Evolutionary conservation across 1,139 yeast genomes (phyloP).

Genomic region (Lodderomyces pseudojiufengensis): DNA sequence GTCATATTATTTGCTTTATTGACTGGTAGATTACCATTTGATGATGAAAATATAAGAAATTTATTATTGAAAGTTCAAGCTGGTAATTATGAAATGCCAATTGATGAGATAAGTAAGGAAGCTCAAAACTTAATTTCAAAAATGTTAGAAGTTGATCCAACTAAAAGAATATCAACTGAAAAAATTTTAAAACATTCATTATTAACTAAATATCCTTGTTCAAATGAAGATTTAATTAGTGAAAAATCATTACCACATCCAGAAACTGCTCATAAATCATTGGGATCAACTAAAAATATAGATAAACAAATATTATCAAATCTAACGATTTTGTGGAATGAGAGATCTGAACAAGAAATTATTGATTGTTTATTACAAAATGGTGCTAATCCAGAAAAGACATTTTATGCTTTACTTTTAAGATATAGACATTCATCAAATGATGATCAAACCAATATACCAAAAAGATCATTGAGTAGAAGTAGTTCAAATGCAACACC

Average conservation of each 20-base stretch:
- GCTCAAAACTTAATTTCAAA: conserved; percentile 67
- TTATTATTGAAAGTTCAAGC: conserved; percentile 69
- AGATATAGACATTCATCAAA: conserved; percentile 52
- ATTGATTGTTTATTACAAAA: conserved; percentile 48
- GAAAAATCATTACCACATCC: conserved; percentile 61
- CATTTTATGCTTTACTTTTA: conserved; percentile 64
- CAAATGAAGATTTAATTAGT: conserved; percentile 47
- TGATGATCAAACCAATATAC: conserved; percentile 21
- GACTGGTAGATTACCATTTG: conserved; percentile 79
- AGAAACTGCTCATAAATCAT: conserved; percentile 51
- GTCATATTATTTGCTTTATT: conserved; percentile 72
- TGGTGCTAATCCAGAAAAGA: conserved; percentile 69
- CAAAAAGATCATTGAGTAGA: conserved; percentile 18
- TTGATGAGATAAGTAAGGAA: conserved; percentile 51
- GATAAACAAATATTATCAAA: conserved; percentile 66
- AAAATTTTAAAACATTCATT: conserved; percentile 77
- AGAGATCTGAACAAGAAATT: conserved; percentile 57
- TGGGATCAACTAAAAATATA: conserved; percentile 46
- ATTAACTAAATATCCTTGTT: conserved; percentile 55
- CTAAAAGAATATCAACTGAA: conserved; percentile 67
- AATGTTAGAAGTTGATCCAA: conserved; percentile 81
- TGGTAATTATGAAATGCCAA: conserved; percentile 71
- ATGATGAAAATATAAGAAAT: conserved; percentile 73
- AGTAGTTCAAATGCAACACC: conserved; percentile 30
- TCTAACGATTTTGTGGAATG: conserved; percentile 72